Evolutionary conservation across 1,284 basidiomycete species (phyloP).

Genomic region (Thecaphora thlaspeos): DNA sequence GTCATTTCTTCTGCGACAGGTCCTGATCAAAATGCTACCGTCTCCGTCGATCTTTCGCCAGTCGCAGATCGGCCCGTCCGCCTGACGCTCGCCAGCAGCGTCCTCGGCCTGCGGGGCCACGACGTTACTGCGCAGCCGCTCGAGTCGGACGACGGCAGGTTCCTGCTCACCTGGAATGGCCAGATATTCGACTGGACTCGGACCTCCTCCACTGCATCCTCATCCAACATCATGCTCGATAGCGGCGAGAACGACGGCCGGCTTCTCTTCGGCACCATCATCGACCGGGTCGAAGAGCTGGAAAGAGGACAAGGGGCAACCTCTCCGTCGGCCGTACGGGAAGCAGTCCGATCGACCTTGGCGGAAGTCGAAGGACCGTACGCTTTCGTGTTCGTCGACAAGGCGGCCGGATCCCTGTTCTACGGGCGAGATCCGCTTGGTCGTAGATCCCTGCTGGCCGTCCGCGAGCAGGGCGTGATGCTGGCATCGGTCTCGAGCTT

Average conservation of each 20-base stretch:
- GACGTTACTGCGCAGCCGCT: constrained; percentile 41
- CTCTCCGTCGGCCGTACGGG: not conserved
- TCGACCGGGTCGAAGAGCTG: constrained; percentile 3
- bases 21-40: no score
- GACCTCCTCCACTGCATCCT: not conserved
- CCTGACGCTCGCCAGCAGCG: constrained; percentile 16
- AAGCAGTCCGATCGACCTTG: constrained; percentile 9
- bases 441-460: constrained; percentile 79
- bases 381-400: constrained; percentile 47
- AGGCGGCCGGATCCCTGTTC: constrained; percentile 62
- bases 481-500: constrained; percentile 69
- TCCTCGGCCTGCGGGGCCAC: constrained; percentile 47
- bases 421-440: constrained; percentile 88
- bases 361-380: constrained; percentile 46
- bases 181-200: constrained; percentile 44
- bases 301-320: not conserved
- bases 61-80: no score
- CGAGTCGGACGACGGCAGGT: constrained; percentile 4
- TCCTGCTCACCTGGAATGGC: constrained; percentile 50
- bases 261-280: constrained; percentile 25
- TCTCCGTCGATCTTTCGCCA: no score
- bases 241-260: constrained; percentile 35
- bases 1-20: no score
- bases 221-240: constrained; percentile 9
- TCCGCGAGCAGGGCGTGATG: constrained; percentile 64